These are phyloP conservation scores for Sutorius australiensis DNA, from an alignment of 768 basidiomycete genomes.

Conservation along the genomic window DNA sequence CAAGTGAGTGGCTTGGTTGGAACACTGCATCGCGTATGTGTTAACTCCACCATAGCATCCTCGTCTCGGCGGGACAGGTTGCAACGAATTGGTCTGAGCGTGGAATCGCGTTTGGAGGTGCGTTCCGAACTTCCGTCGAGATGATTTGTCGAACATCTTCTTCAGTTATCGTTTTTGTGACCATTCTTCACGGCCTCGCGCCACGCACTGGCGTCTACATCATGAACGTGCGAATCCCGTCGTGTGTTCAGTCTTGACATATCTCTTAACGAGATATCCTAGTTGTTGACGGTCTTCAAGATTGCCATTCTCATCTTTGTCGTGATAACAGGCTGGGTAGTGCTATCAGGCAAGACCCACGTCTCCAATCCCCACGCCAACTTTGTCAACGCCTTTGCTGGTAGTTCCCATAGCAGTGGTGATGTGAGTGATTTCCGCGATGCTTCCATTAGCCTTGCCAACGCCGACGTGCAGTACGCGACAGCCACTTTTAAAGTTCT, in stretches of 20 bases:
- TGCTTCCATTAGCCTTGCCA: not conserved
- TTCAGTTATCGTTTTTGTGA: slow-evolving; percentile 48
- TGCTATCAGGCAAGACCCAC: slow-evolving; percentile 54
- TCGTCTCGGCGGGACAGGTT: slow-evolving; percentile 40
- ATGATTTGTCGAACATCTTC: not conserved
- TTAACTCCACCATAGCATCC: slow-evolving; percentile 35
- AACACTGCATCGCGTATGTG: no score
- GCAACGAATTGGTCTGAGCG: slow-evolving; percentile 48
- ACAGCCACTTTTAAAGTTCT: slow-evolving; percentile 64
- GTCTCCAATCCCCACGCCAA: slow-evolving; percentile 53
- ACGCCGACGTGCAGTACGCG: slow-evolving; percentile 42
- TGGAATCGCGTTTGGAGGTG: slow-evolving; percentile 57
- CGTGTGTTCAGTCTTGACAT: not conserved
- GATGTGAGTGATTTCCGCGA: slow-evolving; percentile 30
- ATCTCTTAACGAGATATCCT: slow-evolving; percentile 8
- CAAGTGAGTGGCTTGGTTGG: slow-evolving; percentile 23
- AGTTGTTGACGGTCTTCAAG: slow-evolving; percentile 52
- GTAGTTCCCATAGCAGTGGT: slow-evolving; percentile 50
- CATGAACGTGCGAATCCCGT: slow-evolving; percentile 46
- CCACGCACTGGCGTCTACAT: slow-evolving; percentile 45
- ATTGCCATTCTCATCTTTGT: slow-evolving; percentile 51
- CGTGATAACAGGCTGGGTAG: slow-evolving; percentile 56
- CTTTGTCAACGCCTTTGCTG: slow-evolving; percentile 55
- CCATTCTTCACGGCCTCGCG: slow-evolving; percentile 48
- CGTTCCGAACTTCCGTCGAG: not conserved